These are phyloP conservation scores for Hamigera avellanea DNA, from an alignment of 495 filamentous ascomycete species.

Conservation along the genomic window DNA sequence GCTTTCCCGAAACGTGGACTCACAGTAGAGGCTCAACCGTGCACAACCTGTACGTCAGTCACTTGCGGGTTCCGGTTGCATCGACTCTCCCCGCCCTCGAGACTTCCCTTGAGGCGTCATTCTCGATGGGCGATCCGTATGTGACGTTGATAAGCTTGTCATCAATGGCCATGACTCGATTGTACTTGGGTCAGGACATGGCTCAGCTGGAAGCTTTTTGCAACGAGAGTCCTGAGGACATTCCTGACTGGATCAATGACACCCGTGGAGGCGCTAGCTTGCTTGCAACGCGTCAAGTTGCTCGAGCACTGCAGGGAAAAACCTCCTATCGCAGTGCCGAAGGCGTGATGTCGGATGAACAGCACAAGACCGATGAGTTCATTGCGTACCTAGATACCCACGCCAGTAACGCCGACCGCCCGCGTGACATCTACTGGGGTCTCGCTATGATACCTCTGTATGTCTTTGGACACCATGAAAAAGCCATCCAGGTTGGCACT, in stretches of 20 bases:
- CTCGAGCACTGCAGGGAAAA: slow-evolving; percentile 74
- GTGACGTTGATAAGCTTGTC: slow-evolving; percentile 65
- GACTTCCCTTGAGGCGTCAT: slow-evolving; percentile 56
- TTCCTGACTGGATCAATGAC: slow-evolving; percentile 61
- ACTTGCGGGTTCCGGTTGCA: slow-evolving; percentile 53
- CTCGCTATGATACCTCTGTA: slow-evolving; percentile 62
- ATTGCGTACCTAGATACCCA: slow-evolving; percentile 39
- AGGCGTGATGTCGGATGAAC: slow-evolving; percentile 57
- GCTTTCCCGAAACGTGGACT: slow-evolving; percentile 55
- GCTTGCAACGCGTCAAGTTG: slow-evolving; percentile 52
- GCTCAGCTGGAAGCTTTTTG: slow-evolving; percentile 64
- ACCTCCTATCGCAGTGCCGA: slow-evolving; percentile 46
- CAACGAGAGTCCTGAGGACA: slow-evolving; percentile 61
- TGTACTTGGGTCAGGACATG: slow-evolving; percentile 66
- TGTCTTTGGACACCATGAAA: slow-evolving; percentile 61
- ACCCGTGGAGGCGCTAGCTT: slow-evolving; percentile 70
- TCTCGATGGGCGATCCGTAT: slow-evolving; percentile 62
- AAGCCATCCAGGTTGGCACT: slow-evolving; percentile 56
- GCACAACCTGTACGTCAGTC: slow-evolving; percentile 62
- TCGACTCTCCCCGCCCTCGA: slow-evolving; percentile 52
- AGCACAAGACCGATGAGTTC: slow-evolving; percentile 55
- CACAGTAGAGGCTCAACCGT: slow-evolving; percentile 60
- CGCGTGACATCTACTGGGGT: slow-evolving; percentile 60
- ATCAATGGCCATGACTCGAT: slow-evolving; percentile 54
- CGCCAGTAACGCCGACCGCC: slow-evolving; percentile 44